Base-by-base conservation (phyloP, 257 asterid genomes). In the Capsicum baccatum region DNA sequence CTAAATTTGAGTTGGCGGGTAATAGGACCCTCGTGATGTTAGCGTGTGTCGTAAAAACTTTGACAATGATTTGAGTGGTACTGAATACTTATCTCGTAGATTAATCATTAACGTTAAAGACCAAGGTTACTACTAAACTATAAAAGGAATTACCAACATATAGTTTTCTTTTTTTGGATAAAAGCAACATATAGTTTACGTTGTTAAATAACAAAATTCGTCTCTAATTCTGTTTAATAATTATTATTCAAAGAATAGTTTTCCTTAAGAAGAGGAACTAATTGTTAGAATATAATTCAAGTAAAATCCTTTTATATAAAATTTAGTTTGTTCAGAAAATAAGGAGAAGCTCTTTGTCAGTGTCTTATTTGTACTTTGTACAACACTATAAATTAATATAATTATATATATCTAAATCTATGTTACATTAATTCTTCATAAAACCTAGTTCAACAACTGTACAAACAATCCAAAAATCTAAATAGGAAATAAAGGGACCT, bases 331-430 rank as follows among this genome's bases (percentile, higher is more conserved):
- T 80, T 59, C 37, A 59, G 73, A 42, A 58, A 80, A 59, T 80
- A 42, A 56, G 54, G 83, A 48, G 73, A 59, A 80, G 3, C 15
- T 13, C 35, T 39, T 80, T 59, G 71, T 80, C 80, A 19, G 1
- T 71, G 39, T 47, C 17, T 70, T 71, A 37, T 71, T 71, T 73
- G 59, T 71, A 71, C 57, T 44, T 71, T n/a, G 57, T 42, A 70
- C 15, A 70, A 47, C 56, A 69, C 79, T 47, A 33, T 13, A 35
- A 62, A 19, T 62, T 2, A 2, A 39, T 26, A 26, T 26, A 26
- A 26, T 26, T 26, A 26, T 39, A 19, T 67, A 35, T 35, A 47
- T 47, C 39, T 17, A 47, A 71, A 44, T 71, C 5, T 71, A 71
- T 52, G 58, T n/a, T 9, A 71, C 59, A 73, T 48, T 73, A 63